phyloP scores from a whole-genome alignment of 148 eudicot species.

The Nyssa sinensis region DNA sequence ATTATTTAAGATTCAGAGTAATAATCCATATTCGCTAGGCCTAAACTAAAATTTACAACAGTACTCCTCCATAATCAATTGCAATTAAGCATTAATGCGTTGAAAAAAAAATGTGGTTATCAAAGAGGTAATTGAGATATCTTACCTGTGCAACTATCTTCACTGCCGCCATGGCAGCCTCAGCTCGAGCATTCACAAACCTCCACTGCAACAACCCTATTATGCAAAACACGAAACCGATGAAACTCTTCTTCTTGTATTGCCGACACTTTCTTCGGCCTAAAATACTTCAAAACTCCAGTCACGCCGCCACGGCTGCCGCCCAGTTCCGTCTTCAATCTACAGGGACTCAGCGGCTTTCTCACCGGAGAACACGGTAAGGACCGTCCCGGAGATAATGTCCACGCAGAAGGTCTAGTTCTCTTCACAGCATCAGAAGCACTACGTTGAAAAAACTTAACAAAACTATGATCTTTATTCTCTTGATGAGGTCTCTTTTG shows the following conservation, averaged over 20 bases:
- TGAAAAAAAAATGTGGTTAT: too few relatives aligned
- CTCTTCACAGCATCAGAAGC: constrained; percentile 3
- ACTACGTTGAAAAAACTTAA: constrained; percentile 11
- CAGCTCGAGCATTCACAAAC: constrained; percentile 70
- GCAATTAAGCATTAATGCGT: too few relatives aligned
- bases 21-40: too few relatives aligned
- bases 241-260: constrained; percentile 60
- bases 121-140: too few relatives aligned
- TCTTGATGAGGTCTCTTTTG: constrained; percentile 2
- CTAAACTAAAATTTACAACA: too few relatives aligned
- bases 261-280: constrained; percentile 49
- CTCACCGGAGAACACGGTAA: constrained; percentile 22
- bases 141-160: constrained; percentile 58
- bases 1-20: too few relatives aligned
- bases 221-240: constrained; percentile 46
- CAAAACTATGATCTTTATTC: background rate
- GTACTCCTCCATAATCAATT: too few relatives aligned
- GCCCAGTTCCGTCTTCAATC: background rate
- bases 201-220: constrained; percentile 74
- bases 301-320: constrained; percentile 23
- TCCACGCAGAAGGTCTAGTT: constrained; percentile 76
- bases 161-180: constrained; percentile 32
- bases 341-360: constrained; percentile 36
- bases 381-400: constrained; percentile 57
- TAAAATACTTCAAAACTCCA: constrained; percentile 65